Base-by-base conservation (phyloP, 805 yeast genomes). In the Citeromyces matritensis region DNA sequence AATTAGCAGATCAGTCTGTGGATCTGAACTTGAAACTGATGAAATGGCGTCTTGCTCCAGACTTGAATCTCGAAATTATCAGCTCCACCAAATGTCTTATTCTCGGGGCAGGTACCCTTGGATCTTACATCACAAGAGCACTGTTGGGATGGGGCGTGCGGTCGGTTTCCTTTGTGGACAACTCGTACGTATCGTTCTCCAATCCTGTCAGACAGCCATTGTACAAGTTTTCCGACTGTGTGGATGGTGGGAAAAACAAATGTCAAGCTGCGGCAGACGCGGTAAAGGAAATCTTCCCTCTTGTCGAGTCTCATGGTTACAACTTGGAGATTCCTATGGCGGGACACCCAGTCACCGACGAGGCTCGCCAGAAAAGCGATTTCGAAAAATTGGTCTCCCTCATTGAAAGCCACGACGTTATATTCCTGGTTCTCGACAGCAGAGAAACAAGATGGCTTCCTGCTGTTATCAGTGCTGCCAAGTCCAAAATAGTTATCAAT, bases 361-460 rank as follows among this genome's bases (percentile, higher is more conserved):
- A 73, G 40, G 46, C 40, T 0, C 55, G 48, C 15, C 77, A 74
- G 37, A 47, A 47, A 24, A 34, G 42, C 5, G 77, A 73, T 30
- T 88, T 60, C 46, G 65, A 70, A 1, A 44, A 45, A 31, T 51
- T 91, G 13, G 57, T 55, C 15, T 41, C 55, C 26, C 57, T 85
- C 5, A 69, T 83, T 15, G 61, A 64, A 11, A 57, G 53, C 0
- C 88, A 84, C 48, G 98, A 91, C 51, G 79, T 65, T 0, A 49
- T 88, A 0, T 91, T 78, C 42, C 53, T 93, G 23, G 57, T 86
- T 29, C 82, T 86, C 80, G 99, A 91, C 49, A 84, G 96, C 4
- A 65, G 99, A 33, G 99, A 91, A 48, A 72, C 95, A 1, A 64
- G 99, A 39, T 91, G 99, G 99, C 60, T 91, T n/a, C 99, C 99